Conservation (phyloP, 1,284 basidiomycete species). For the Phenoliferia sp. region DNA sequence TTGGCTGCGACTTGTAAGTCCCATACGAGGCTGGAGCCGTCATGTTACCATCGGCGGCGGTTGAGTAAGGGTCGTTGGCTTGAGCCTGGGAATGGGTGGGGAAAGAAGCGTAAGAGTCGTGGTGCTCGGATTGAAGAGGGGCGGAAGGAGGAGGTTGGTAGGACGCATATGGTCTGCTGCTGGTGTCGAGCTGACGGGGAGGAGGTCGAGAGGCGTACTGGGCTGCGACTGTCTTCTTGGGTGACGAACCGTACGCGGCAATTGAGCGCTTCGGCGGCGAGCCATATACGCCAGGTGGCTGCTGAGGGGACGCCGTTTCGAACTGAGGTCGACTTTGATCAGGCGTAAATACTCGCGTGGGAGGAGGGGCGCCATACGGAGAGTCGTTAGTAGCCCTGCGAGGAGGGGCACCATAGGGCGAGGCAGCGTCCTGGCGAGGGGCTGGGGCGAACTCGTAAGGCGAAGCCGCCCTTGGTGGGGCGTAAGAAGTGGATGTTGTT, state of each 20-base stretch:
- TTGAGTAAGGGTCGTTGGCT: not conserved
- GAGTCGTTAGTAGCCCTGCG: no score
- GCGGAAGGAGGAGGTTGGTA: conserved; percentile 5
- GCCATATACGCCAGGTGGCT: no score
- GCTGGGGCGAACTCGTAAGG: no score
- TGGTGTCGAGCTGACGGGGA: not conserved
- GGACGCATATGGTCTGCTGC: not conserved
- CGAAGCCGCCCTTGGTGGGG: no score
- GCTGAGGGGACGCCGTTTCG: no score
- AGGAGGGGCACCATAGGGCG: no score
- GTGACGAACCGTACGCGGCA: not conserved
- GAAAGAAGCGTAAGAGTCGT: conserved; percentile 5
- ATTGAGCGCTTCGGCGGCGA: not conserved
- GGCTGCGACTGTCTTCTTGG: not conserved
- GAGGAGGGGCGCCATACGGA: no score
- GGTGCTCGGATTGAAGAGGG: not conserved
- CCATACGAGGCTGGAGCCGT: conserved; percentile 7
- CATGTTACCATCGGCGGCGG: conserved; percentile 1
- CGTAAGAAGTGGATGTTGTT: no score
- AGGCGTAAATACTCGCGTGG: no score
- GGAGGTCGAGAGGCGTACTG: not conserved
- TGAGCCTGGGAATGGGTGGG: not conserved
- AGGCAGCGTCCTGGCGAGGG: no score
- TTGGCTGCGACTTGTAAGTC: not conserved
- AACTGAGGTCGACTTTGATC: no score